phyloP scores from a whole-genome alignment of 2,329 filamentous ascomycete genomes.

The Tricladium varicosporioides region DNA sequence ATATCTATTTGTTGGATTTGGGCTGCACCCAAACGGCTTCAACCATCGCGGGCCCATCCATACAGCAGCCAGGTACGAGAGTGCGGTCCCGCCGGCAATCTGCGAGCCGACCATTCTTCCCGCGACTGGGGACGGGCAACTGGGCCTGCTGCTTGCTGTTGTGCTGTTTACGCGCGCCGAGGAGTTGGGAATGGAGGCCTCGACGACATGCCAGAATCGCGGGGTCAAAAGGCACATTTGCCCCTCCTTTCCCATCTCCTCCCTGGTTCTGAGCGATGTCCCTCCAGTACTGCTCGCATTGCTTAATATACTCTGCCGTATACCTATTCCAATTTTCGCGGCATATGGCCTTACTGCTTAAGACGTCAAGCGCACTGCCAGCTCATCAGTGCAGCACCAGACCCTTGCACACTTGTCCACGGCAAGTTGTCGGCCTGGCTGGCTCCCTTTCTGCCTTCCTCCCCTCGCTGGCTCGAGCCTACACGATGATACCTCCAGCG shows the following conservation, averaged over 20 bases:
- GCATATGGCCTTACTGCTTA: slow-evolving; percentile 48
- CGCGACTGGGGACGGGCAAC: neutral
- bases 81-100: neutral
- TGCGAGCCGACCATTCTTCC: neutral
- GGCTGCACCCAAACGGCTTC: neutral
- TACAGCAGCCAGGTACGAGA: neutral
- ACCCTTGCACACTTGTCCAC: slow-evolving; percentile 29
- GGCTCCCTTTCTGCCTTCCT: slow-evolving; percentile 20
- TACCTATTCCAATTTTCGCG: slow-evolving; percentile 39
- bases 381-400: slow-evolving; percentile 68
- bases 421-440: slow-evolving; percentile 32
- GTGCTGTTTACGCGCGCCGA: neutral
- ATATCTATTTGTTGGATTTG: no score
- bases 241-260: neutral
- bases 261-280: neutral
- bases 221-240: neutral
- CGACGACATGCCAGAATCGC: neutral
- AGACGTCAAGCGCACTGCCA: slow-evolving; percentile 67
- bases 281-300: slow-evolving; percentile 23
- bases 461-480: neutral
- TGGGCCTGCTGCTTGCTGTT: no score
- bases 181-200: neutral
- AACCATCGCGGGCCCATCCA: neutral
- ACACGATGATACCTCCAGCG: neutral
- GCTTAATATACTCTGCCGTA: slow-evolving; percentile 33